Conservation (phyloP, 495 filamentous ascomycete genomes). For the Aspergillus avenaceus region DNA sequence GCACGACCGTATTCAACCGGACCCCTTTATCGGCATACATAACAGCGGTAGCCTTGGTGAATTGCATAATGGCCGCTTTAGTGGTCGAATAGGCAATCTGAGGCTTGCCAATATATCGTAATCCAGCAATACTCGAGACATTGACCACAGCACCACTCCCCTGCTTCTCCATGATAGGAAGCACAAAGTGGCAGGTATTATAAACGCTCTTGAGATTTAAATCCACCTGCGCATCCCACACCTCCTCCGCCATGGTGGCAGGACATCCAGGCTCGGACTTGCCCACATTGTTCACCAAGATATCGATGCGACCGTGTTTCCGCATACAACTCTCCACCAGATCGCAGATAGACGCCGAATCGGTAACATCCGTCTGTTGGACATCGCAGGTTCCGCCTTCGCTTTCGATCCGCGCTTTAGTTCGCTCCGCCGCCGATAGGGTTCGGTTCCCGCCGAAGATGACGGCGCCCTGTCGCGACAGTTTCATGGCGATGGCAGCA, state of each 20-base stretch:
- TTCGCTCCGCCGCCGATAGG: slow-evolving; percentile 28
- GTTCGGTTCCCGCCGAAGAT: slow-evolving; percentile 46
- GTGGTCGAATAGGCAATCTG: slow-evolving; percentile 49
- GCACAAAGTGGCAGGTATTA: slow-evolving; percentile 38
- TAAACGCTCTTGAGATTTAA: slow-evolving; percentile 53
- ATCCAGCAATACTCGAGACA: slow-evolving; percentile 41
- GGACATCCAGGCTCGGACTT: slow-evolving; percentile 45
- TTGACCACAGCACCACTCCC: slow-evolving; percentile 41
- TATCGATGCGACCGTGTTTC: slow-evolving; percentile 50
- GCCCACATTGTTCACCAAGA: slow-evolving; percentile 54
- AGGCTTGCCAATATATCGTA: slow-evolving; percentile 51
- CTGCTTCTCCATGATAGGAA: slow-evolving; percentile 48
- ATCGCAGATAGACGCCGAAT: slow-evolving; percentile 31
- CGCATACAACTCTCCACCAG: slow-evolving; percentile 43
- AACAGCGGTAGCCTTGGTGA: slow-evolving; percentile 47
- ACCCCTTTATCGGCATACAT: slow-evolving; percentile 45
- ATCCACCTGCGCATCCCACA: slow-evolving; percentile 47
- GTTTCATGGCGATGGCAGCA: slow-evolving; percentile 37
- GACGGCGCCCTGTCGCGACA: slow-evolving; percentile 40
- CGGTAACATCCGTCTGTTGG: slow-evolving; percentile 43
- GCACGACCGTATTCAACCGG: slow-evolving; percentile 51
- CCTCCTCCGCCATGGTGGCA: slow-evolving; percentile 40
- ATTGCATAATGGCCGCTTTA: slow-evolving; percentile 46
- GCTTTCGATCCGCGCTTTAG: slow-evolving; percentile 25
- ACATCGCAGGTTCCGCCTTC: slow-evolving; percentile 26